A percentile compares a stretch with the other conserved stretches of the same genome.
These are phyloP conservation scores for Fusarium setosum DNA, from an alignment of 2,329 filamentous ascomycete species.

Conservation along the genomic window DNA sequence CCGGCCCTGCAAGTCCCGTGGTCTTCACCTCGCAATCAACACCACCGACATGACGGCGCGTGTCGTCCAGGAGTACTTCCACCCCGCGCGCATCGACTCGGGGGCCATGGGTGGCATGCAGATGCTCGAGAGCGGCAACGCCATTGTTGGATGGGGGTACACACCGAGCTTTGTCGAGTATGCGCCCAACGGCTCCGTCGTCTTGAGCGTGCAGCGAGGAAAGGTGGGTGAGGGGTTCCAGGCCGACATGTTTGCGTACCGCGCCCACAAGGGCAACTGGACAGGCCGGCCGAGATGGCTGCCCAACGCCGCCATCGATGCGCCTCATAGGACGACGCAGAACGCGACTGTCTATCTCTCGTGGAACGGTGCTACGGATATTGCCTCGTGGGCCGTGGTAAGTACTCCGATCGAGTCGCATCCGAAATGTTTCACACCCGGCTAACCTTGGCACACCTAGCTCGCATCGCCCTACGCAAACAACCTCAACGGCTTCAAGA, in stretches of 20 bases:
- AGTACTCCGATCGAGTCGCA: conserved; percentile 18
- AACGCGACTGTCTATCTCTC: conserved; percentile 44
- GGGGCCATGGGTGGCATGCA: conserved; percentile 44
- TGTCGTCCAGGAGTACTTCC: conserved; percentile 45
- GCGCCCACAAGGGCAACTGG: conserved; percentile 44
- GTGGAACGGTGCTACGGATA: conserved; percentile 48
- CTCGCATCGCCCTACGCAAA: conserved; percentile 38
- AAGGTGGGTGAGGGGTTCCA: conserved; percentile 31
- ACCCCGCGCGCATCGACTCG: conserved; percentile 41
- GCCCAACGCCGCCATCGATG: conserved; percentile 43
- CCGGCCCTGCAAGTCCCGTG: conserved; percentile 43
- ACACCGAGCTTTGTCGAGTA: conserved; percentile 45
- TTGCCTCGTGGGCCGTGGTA: conserved; percentile 44
- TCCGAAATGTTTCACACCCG: conserved; percentile 10
- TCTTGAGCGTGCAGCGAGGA: conserved; percentile 43
- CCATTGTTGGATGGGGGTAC: conserved; percentile 44
- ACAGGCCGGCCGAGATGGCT: conserved; percentile 43
- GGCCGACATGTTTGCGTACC: conserved; percentile 45
- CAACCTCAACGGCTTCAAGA: conserved; percentile 34
- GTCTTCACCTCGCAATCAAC: conserved; percentile 46
- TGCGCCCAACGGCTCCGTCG: conserved; percentile 36
- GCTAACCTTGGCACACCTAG: conserved; percentile 31
- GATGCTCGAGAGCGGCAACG: conserved; percentile 43
- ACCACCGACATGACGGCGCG: conserved; percentile 42
- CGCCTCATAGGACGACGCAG: conserved; percentile 35